Conservation (phyloP, 2,329 filamentous ascomycete species). For the Didymella segeticola region DNA sequence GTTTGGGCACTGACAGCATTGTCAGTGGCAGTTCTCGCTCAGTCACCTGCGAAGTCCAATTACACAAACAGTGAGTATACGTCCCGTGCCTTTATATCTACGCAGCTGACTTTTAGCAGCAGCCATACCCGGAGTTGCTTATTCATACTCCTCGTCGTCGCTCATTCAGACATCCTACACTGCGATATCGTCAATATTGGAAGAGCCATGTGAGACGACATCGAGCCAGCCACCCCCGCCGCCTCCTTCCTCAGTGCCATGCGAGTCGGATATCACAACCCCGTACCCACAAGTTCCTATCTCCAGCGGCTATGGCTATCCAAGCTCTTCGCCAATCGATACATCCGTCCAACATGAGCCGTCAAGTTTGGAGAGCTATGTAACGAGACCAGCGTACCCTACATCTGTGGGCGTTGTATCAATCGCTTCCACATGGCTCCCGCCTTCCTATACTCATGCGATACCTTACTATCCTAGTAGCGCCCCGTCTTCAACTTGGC, state of each 20-base stretch:
- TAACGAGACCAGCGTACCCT: not conserved
- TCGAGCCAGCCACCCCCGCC: constrained; percentile 2
- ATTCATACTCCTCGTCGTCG: constrained; percentile 17
- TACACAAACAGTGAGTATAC: constrained; percentile 22
- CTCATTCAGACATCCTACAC: constrained; percentile 8
- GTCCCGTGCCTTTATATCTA: not conserved
- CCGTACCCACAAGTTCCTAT: not conserved
- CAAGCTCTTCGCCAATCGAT: not conserved
- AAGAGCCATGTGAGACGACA: constrained; percentile 15
- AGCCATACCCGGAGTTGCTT: constrained; percentile 16
- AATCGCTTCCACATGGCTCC: constrained; percentile 15
- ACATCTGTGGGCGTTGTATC: constrained; percentile 4
- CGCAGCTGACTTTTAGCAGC: constrained; percentile 17
- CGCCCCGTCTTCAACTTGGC: constrained; percentile 3
- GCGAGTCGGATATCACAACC: constrained; percentile 9
- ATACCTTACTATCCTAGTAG: constrained; percentile 10
- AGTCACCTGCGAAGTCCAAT: constrained; percentile 9
- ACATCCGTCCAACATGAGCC: not conserved
- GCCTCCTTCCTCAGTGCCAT: constrained; percentile 15
- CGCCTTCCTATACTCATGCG: constrained; percentile 9
- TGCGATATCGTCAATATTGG: constrained; percentile 1
- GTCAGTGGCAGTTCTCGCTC: constrained; percentile 23
- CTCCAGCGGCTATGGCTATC: not conserved
- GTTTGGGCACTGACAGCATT: constrained; percentile 27
- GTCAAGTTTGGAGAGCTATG: not conserved